Evolutionary conservation across 2,329 filamentous ascomycete genomes (phyloP).

Genomic region (Phyllosticta paracitricarpa): DNA sequence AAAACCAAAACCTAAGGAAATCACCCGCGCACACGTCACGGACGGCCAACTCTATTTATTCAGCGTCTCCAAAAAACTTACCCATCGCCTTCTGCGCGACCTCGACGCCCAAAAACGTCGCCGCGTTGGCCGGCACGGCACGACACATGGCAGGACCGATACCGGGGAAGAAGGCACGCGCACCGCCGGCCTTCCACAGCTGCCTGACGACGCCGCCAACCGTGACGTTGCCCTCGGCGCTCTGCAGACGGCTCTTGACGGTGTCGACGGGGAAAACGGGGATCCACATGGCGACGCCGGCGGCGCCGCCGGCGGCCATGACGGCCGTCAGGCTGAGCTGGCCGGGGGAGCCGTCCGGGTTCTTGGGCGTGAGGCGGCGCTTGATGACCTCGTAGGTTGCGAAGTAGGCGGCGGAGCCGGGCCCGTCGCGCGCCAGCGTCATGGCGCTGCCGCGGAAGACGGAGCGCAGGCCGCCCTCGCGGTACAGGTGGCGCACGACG

Average conservation of each 20-base stretch:
- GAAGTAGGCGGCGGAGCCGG: conserved; percentile 90
- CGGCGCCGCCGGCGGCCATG: conserved; percentile 76
- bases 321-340: conserved; percentile 74
- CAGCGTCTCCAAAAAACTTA: conserved; percentile 50
- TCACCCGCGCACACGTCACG: too few species aligned
- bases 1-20: not conserved
- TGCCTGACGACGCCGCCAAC: conserved; percentile 70
- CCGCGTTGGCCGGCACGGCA: conserved; percentile 92
- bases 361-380: conserved; percentile 71
- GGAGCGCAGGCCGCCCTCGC: conserved; percentile 77
- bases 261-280: conserved; percentile 97
- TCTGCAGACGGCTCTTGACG: conserved; percentile 89
- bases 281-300: conserved; percentile 98
- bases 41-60: not conserved
- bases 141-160: conserved; percentile 86
- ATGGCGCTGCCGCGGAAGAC: conserved; percentile 88
- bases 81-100: conserved; percentile 75
- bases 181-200: conserved; percentile 79
- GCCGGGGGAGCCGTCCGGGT: conserved; percentile 64
- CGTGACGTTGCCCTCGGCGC: conserved; percentile 73
- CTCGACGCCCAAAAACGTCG: conserved; percentile 83
- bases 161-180: conserved; percentile 93
- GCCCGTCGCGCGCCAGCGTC: conserved; percentile 87
- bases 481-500: conserved; percentile 88
- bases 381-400: conserved; percentile 96